These are phyloP conservation scores for Oryza longistaminata DNA, from an alignment of 176 grass and related monocot genomes.

Conservation along the genomic window DNA sequence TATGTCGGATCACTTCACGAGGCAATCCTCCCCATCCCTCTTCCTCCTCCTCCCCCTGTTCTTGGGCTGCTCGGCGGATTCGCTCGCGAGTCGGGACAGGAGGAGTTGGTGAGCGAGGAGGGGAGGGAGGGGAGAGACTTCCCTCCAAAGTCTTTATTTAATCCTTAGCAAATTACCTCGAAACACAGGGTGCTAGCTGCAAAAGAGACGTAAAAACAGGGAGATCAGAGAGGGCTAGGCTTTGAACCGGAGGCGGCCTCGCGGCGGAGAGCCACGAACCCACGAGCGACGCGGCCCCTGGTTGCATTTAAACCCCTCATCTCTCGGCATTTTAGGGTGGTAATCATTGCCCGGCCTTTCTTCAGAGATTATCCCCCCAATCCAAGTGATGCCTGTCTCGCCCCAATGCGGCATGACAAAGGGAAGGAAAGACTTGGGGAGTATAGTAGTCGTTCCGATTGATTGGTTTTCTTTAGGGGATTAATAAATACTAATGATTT, in stretches of 20 bases:
- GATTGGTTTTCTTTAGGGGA: not conserved
- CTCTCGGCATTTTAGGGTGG: conserved; percentile 36
- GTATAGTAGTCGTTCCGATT: not conserved
- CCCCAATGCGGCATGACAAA: conserved; percentile 14
- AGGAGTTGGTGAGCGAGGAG: conserved; percentile 38
- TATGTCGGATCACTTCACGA: conserved; percentile 41
- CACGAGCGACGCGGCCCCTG: conserved; percentile 25
- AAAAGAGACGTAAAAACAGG: not conserved
- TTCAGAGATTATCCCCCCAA: not conserved
- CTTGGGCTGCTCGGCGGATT: conserved; percentile 15
- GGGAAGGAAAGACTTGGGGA: not conserved
- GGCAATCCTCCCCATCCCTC: not conserved
- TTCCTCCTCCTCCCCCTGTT: not conserved
- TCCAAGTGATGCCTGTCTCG: not conserved
- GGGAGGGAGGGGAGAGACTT: not conserved
- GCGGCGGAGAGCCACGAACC: conserved; percentile 2
- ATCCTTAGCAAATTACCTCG: not conserved
- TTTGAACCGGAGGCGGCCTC: conserved; percentile 4
- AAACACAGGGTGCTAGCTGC: not conserved
- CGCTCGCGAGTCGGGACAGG: conserved; percentile 29
- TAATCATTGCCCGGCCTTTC: conserved; percentile 32
- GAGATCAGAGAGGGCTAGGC: not conserved
- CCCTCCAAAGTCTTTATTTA: conserved; percentile 41
- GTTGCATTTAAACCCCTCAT: conserved; percentile 51
- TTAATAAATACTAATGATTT: not conserved